Evolutionary conservation across 257 asterid species (phyloP).

Genomic region (Schizonepeta tenuifolia): DNA sequence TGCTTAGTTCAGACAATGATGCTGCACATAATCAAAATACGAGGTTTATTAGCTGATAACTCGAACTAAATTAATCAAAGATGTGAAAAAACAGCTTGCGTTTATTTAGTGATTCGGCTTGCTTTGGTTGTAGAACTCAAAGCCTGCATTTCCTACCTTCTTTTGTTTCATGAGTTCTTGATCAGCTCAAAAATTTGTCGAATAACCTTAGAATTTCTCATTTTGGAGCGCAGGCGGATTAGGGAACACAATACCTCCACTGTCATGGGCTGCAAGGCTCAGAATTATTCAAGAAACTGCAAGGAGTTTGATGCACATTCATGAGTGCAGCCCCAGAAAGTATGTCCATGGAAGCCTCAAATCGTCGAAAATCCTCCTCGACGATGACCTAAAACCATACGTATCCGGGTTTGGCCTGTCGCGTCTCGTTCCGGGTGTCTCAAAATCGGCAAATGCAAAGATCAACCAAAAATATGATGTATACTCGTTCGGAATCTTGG

Average conservation of each 20-base stretch:
- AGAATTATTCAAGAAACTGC: slow-evolving; percentile 75
- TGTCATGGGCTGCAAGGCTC: slow-evolving; percentile 74
- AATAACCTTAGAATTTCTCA: neutral
- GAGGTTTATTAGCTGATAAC: neutral
- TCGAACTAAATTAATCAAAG: too few relatives aligned
- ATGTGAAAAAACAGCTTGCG: too few relatives aligned
- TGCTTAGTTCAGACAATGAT: neutral
- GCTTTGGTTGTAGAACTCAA: neutral
- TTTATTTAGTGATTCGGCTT: too few relatives aligned
- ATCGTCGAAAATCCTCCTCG: slow-evolving; percentile 84
- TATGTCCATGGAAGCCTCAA: slow-evolving; percentile 77
- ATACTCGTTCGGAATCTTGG: slow-evolving; percentile 78
- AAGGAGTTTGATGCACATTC: slow-evolving; percentile 70
- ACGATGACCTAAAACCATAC: slow-evolving; percentile 75
- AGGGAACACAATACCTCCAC: slow-evolving; percentile 54
- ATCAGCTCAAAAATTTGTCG: neutral
- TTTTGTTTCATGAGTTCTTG: neutral
- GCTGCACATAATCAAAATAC: neutral
- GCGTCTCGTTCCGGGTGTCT: slow-evolving; percentile 55
- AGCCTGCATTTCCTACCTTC: neutral
- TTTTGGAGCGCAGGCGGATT: slow-evolving; percentile 58
- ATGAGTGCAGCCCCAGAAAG: slow-evolving; percentile 80
- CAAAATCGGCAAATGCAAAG: slow-evolving; percentile 51
- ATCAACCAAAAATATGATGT: slow-evolving; percentile 79
- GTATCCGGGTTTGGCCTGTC: slow-evolving; percentile 81